phyloP scores from a whole-genome alignment of 2,329 filamentous ascomycete species.

The Cladophialophora immunda region DNA sequence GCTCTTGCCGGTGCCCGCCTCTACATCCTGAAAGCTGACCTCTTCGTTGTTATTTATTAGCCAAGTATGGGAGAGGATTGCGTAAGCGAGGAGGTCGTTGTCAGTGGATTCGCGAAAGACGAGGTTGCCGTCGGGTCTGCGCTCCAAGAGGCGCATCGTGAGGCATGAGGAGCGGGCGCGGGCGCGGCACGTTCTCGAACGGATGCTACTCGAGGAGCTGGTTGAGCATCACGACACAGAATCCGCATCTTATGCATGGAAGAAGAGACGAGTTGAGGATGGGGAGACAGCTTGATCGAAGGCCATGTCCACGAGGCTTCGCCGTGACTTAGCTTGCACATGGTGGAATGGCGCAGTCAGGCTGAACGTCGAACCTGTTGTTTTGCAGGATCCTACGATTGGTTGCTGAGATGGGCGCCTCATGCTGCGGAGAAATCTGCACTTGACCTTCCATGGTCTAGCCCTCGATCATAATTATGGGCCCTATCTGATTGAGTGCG shows the following conservation, averaged over 20 bases:
- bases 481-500: too few relatives aligned
- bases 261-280: conserved; percentile 6
- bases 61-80: conserved; percentile 45
- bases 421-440: too few relatives aligned
- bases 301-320: background rate
- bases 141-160: conserved; percentile 31
- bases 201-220: conserved; percentile 17
- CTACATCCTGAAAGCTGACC: conserved; percentile 42
- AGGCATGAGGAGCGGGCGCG: conserved; percentile 14
- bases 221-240: conserved; percentile 6
- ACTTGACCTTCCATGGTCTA: too few relatives aligned
- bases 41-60: conserved; percentile 40
- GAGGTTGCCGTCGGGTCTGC: conserved; percentile 24
- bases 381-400: too few relatives aligned
- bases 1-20: conserved; percentile 38
- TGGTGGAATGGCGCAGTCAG: conserved; percentile 4
- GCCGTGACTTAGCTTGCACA: background rate
- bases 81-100: conserved; percentile 38
- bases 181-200: too few relatives aligned
- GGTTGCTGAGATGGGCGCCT: too few relatives aligned
- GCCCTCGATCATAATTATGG: too few relatives aligned
- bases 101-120: conserved; percentile 18
- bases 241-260: conserved; percentile 8
- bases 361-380: conserved; percentile 16
- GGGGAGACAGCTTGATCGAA: background rate